Conservation (phyloP, 345 rosid species). For the Eutrema yunnanense region DNA sequence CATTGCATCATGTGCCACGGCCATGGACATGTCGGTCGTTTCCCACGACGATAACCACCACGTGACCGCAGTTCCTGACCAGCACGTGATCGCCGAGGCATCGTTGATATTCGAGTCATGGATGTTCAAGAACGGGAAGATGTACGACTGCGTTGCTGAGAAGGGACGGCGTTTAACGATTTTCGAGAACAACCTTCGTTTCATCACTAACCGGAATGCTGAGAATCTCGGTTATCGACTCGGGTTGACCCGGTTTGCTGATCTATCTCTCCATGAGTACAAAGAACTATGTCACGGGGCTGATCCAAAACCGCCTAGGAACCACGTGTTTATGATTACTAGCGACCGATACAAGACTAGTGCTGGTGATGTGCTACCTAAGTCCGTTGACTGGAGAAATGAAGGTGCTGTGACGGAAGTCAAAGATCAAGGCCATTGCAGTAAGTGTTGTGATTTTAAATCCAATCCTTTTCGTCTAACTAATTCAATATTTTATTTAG, state of each 20-base stretch:
- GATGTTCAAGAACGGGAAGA: slow-evolving; percentile 43
- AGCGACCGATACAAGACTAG: slow-evolving; percentile 27
- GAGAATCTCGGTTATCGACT: slow-evolving; percentile 36
- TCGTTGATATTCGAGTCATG: slow-evolving; percentile 41
- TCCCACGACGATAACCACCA: slow-evolving; percentile 31
- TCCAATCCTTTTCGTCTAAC: not conserved
- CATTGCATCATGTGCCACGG: slow-evolving; percentile 14
- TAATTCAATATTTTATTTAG: not conserved
- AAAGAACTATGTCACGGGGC: slow-evolving; percentile 36
- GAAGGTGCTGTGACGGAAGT: slow-evolving; percentile 61
- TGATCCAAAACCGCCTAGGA: slow-evolving; percentile 22
- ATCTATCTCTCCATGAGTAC: slow-evolving; percentile 55
- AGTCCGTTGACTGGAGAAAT: slow-evolving; percentile 76
- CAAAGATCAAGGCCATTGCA: slow-evolving; percentile 81
- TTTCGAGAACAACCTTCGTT: slow-evolving; percentile 52
- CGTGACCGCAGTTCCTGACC: not conserved
- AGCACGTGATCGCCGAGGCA: not conserved
- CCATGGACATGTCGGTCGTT: slow-evolving; percentile 53
- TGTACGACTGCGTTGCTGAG: slow-evolving; percentile 49
- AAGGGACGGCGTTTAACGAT: slow-evolving; percentile 46
- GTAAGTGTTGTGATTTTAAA: slow-evolving; percentile 27
- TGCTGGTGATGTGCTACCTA: slow-evolving; percentile 42
- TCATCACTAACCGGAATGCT: slow-evolving; percentile 43
- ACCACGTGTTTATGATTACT: not conserved
- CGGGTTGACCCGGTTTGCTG: slow-evolving; percentile 57